Evolutionary conservation across 2,329 filamentous ascomycete species (phyloP).

Genomic region (Anisogramma anomala): DNA sequence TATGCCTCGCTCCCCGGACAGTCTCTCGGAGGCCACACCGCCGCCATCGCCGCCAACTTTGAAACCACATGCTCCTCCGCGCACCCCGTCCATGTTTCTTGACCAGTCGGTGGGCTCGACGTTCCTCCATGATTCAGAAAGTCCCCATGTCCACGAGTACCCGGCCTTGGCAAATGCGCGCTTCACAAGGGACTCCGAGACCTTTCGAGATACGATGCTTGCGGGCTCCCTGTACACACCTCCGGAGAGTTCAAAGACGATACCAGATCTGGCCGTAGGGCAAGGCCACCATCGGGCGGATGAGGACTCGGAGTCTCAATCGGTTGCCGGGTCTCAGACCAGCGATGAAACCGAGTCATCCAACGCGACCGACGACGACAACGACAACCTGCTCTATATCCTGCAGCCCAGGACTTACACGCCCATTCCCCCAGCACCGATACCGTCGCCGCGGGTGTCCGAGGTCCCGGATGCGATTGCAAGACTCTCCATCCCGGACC

Average conservation of each 20-base stretch:
- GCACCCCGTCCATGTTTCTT: constrained; percentile 20
- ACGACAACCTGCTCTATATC: constrained; percentile 30
- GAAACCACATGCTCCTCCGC: constrained; percentile 17
- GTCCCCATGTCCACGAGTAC: constrained; percentile 16
- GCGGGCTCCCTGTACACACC: constrained; percentile 20
- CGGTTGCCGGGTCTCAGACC: constrained; percentile 6
- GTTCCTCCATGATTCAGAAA: constrained; percentile 13
- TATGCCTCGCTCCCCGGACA: constrained; percentile 8
- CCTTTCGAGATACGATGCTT: constrained; percentile 20
- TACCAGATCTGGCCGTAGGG: constrained; percentile 11
- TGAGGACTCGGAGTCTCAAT: constrained; percentile 1
- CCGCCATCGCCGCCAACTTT: constrained; percentile 11
- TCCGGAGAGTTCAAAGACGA: constrained; percentile 13
- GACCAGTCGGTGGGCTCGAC: constrained; percentile 13
- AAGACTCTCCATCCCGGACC: neutral
- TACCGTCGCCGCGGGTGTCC: constrained; percentile 33
- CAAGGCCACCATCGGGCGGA: constrained; percentile 3
- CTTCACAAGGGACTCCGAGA: constrained; percentile 17
- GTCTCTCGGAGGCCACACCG: constrained; percentile 12
- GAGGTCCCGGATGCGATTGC: neutral
- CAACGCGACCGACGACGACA: constrained; percentile 2
- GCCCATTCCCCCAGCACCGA: constrained; percentile 36
- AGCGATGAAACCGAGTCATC: constrained; percentile 3
- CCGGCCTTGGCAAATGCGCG: constrained; percentile 7
- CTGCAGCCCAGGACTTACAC: constrained; percentile 49